Conservation (phyloP, 352 stramenopile species). For the Pythium aquatile region DNA sequence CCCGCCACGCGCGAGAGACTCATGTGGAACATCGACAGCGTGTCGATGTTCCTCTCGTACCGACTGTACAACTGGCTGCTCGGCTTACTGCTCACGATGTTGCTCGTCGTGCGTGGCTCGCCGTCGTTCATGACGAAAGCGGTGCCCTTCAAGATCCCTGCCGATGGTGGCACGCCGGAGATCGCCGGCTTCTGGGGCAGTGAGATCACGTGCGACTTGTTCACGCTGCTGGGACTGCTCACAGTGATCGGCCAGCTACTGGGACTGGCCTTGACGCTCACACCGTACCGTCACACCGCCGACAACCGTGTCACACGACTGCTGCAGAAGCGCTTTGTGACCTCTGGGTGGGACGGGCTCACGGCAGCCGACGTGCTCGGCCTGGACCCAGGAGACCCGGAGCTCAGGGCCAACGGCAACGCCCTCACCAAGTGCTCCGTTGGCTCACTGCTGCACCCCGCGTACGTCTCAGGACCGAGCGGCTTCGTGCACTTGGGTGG, state of each 20-base stretch:
- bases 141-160: constrained; percentile 25
- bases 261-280: constrained; percentile 29
- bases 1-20: constrained; percentile 31
- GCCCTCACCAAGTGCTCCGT: constrained; percentile 37
- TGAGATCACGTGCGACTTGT: constrained; percentile 55
- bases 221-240: constrained; percentile 37
- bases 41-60: constrained; percentile 47
- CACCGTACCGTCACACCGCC: constrained; percentile 35
- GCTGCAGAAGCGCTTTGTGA: constrained; percentile 44
- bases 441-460: constrained; percentile 39
- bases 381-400: constrained; percentile 37
- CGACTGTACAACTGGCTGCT: constrained; percentile 57
- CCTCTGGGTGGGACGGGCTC: constrained; percentile 49
- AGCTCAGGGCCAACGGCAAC: constrained; percentile 23
- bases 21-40: constrained; percentile 49
- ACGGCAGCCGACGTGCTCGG: constrained; percentile 36
- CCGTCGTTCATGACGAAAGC: constrained; percentile 46
- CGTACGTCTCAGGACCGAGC: constrained; percentile 49
- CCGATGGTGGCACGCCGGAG: constrained; percentile 36
- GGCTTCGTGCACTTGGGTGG: constrained; percentile 39
- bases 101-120: constrained; percentile 31
- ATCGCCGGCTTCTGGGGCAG: constrained; percentile 49
- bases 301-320: constrained; percentile 45
- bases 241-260: constrained; percentile 28
- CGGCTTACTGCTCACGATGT: constrained; percentile 32